Conservation (phyloP, 2,329 filamentous ascomycete species). For the Pseudogymnoascus sp. region DNA sequence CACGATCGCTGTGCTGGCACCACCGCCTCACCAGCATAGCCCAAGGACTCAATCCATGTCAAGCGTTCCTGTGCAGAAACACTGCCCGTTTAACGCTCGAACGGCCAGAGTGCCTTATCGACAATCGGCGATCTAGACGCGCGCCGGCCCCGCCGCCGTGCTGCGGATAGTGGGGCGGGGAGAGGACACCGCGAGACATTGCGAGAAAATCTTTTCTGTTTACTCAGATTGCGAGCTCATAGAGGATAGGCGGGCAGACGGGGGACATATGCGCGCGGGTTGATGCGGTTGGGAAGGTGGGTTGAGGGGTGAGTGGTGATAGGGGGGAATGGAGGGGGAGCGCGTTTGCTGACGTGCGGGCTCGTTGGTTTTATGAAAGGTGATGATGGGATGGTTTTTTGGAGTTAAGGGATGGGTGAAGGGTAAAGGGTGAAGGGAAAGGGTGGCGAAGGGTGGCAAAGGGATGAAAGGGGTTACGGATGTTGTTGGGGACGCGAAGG, state of each 20-base stretch:
- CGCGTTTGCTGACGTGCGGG: not conserved
- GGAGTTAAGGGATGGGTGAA: not conserved
- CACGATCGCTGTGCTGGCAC: not conserved
- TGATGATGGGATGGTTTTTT: not conserved
- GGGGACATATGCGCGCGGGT: not conserved
- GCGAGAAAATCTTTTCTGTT: not conserved
- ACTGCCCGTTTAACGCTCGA: not conserved
- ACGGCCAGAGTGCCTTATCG: slow-evolving; percentile 2
- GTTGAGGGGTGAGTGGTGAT: not conserved
- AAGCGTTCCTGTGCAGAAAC: not conserved
- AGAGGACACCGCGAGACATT: not conserved
- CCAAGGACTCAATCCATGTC: not conserved
- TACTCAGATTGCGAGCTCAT: not conserved
- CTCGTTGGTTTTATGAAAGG: not conserved
- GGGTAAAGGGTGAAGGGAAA: slow-evolving; percentile 13
- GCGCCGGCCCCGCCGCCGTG: not conserved
- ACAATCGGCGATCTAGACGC: not conserved
- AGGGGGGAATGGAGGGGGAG: not conserved
- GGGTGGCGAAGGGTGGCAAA: slow-evolving; percentile 32
- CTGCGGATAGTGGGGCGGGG: not conserved
- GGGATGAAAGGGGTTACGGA: slow-evolving; percentile 33
- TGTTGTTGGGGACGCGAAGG: slow-evolving; percentile 5
- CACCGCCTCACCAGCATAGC: not conserved
- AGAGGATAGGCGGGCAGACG: not conserved
- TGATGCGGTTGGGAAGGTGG: not conserved